Evolutionary conservation across 2,329 filamentous ascomycete genomes (phyloP), one percentile per base, ranked within the genome.

Genomic region (Lasiodiplodia gonubiensis): DNA sequence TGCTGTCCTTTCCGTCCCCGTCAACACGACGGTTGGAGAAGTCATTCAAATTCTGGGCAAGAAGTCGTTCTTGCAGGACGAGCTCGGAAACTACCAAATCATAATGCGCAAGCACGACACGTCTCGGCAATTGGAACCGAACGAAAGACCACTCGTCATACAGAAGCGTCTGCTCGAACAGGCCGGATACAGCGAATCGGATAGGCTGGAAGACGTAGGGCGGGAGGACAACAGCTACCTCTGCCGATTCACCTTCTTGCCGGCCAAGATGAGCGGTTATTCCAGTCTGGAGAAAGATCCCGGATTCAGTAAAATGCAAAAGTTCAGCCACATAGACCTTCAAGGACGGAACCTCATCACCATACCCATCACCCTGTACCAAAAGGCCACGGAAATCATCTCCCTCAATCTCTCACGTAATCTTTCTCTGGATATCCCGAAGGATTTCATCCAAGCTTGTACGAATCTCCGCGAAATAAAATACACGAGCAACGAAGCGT

Each of bases 191-290:
- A 90, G 92, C 67, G 89, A 93, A 37, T 88, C 88, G 67, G 95
- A 99, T 78, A 89, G 89, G 48, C 89, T 99, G 54, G 94, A 97
- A 77, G 95, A 98, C 70, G 88, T 99, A 64, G 95, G 95, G 33
- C 89, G 95, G 67, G 95, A 99, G 79, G 95, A 99, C 82, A 97
- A 98, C 78, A 96, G 94, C 76, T 99, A 98, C 73, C 86, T 99
- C 14, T 97, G 94, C 76, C 92, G 95, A 6, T 98, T 99, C 81
- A 93, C 95, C 68, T 99, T 99, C 79, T 84, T 97, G 68, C 94
- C 94, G 18, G 90, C 92, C 23, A 92, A 94, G 74, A 91, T 97
- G 77, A 94, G 89, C 76, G 93, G 94, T 59, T 94, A 82, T 70
- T 82, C 90, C 52, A 88, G 86, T 69, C 84, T 92, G 27, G 90